Percentiles rank a stretch among this genome's conserved stretches.
Conservation (phyloP, 371 early-diverging fungal genomes). For the Cladochytrium tenue region DNA sequence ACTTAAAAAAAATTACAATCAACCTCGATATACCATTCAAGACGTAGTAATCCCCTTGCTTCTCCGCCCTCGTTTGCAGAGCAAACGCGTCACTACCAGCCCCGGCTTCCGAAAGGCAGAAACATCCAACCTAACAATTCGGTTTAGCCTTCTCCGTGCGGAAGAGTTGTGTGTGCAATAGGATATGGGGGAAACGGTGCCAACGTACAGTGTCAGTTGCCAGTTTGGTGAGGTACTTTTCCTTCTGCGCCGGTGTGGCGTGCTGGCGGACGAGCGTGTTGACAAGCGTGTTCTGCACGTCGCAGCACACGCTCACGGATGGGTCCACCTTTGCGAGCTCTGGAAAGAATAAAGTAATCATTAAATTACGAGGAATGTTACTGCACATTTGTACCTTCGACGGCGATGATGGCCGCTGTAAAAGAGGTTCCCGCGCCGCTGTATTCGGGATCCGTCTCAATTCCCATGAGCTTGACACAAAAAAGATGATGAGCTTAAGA, state of each 20-base stretch:
- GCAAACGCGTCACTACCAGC: slow-evolving; percentile 97
- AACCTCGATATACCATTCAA: slow-evolving; percentile 71
- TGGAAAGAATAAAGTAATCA: too few species aligned
- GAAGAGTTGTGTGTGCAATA: too few species aligned
- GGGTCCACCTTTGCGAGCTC: slow-evolving; percentile 97
- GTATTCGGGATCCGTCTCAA: slow-evolving; percentile 83
- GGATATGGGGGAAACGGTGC: background rate
- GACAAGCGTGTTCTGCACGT: slow-evolving; percentile 97
- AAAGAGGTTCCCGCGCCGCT: slow-evolving; percentile 89
- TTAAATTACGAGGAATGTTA: too few species aligned
- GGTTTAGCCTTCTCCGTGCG: background rate
- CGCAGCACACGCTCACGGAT: slow-evolving; percentile 87
- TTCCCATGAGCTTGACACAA: slow-evolving; percentile 86
- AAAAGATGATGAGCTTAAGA: too few species aligned
- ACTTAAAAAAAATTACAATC: slow-evolving; percentile 17
- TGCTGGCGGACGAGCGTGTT: slow-evolving; percentile 92
- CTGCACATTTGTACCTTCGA: slow-evolving; percentile 82
- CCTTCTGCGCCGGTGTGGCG: slow-evolving; percentile 72
- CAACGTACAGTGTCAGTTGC: slow-evolving; percentile 69
- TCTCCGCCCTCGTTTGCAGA: slow-evolving; percentile 86
- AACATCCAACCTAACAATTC: slow-evolving; percentile 80
- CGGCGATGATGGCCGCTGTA: slow-evolving; percentile 85
- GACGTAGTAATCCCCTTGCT: slow-evolving; percentile 88
- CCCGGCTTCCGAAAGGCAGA: slow-evolving; percentile 92
- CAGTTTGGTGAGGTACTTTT: slow-evolving; percentile 81